These are phyloP conservation scores for Mycena amicta DNA, from an alignment of 768 basidiomycete genomes.

Conservation along the genomic window DNA sequence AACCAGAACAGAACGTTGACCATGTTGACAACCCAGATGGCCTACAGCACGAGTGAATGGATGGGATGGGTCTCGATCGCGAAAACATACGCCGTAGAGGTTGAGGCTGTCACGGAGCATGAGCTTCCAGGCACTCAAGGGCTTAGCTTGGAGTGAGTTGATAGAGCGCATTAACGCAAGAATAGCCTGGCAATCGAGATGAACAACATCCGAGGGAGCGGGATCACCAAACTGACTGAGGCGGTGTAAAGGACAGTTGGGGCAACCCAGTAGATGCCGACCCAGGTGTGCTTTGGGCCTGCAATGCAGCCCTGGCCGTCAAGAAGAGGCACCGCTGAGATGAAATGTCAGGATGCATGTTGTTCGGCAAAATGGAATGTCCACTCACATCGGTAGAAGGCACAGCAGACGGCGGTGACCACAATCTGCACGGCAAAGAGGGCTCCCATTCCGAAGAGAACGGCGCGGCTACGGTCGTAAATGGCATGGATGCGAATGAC, in stretches of 20 bases:
- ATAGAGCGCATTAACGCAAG: conserved; percentile 65
- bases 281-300: conserved; percentile 79
- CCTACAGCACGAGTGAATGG: conserved; percentile 34
- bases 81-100: conserved; percentile 66
- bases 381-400: conserved; percentile 71
- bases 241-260: conserved; percentile 73
- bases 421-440: conserved; percentile 71
- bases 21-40: conserved; percentile 80
- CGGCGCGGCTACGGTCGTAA: conserved; percentile 61
- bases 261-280: conserved; percentile 83
- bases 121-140: conserved; percentile 73
- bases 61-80: background rate
- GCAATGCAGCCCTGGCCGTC: conserved; percentile 85
- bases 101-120: conserved; percentile 91
- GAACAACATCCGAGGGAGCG: background rate
- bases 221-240: conserved; percentile 49
- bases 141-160: conserved; percentile 58
- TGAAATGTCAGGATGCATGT: no score
- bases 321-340: conserved; percentile 72
- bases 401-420: conserved; percentile 73
- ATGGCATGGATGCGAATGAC: conserved; percentile 81
- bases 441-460: conserved; percentile 57
- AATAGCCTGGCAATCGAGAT: conserved; percentile 42
- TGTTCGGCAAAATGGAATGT: no score
- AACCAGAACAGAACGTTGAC: conserved; percentile 89